These are phyloP conservation scores for Asterochloris erici DNA, from an alignment of 139 green algal species.

Conservation along the genomic window DNA sequence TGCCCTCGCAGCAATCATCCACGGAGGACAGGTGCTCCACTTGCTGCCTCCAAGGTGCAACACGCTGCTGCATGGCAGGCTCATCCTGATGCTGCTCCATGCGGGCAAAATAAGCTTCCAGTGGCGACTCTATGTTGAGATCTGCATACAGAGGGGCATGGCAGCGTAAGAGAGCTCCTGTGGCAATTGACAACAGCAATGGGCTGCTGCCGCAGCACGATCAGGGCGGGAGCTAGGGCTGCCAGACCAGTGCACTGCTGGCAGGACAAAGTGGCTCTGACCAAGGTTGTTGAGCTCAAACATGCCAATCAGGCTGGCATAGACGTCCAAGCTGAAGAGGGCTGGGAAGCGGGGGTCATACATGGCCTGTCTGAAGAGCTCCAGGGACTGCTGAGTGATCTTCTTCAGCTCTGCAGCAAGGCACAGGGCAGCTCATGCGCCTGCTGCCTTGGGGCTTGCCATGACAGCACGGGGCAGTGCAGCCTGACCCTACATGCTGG, in stretches of 20 bases:
- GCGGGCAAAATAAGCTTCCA: slow-evolving; percentile 35
- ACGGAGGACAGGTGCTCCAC: neutral
- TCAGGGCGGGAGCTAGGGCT: neutral
- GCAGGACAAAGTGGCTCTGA: neutral
- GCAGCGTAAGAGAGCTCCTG: too few relatives aligned
- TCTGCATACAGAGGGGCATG: neutral
- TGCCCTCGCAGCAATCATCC: slow-evolving; percentile 58
- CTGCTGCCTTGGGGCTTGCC: neutral
- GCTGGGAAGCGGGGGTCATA: slow-evolving; percentile 37
- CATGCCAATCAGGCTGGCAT: slow-evolving; percentile 84
- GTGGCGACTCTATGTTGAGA: slow-evolving; percentile 48
- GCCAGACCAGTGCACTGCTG: too few relatives aligned
- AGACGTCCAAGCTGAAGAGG: slow-evolving; percentile 73
- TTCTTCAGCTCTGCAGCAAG: slow-evolving; percentile 41
- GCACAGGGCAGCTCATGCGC: neutral
- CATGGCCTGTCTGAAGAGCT: slow-evolving; percentile 58
- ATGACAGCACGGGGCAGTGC: too few relatives aligned
- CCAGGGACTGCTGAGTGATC: slow-evolving; percentile 73
- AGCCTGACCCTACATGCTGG: neutral
- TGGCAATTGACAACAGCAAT: slow-evolving; percentile 16
- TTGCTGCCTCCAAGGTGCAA: neutral
- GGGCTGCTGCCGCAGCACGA: neutral
- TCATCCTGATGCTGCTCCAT: neutral
- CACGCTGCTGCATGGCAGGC: neutral
- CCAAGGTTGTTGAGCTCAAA: slow-evolving; percentile 97